Base-by-base conservation (phyloP, 1,284 basidiomycete genomes). In the Baeospora myosura region DNA sequence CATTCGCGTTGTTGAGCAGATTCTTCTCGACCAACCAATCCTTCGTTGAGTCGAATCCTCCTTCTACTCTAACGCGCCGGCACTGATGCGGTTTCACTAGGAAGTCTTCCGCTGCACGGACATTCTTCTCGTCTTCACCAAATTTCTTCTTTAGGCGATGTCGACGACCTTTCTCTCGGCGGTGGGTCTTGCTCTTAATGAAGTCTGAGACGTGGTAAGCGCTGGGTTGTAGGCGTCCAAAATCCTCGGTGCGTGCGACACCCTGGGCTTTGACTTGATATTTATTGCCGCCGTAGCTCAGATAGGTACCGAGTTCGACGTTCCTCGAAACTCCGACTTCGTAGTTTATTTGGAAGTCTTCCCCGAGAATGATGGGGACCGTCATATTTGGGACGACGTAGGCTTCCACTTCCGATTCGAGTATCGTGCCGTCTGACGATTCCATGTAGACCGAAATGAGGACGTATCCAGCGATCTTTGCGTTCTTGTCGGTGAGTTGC, bases 351-450 rank as follows among this genome's bases (percentile, higher is more conserved):
- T 57, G 57, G 47, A 54, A 59, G 33, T 59, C 58, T 26, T 59
- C 53, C 11, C 58, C 58, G 2, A 60, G 35, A 0, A 60, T 44
- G 0, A 60, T 20, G 0, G 54, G 54, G 0, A 54, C 49, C 0
- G 44, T 42, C 58, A 60, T 60, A 5, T 47, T 47, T 0, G 45
- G 38, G 0, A 60, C 57, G 0, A 60, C 54, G 40, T 61, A 61
- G 1, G 53, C 56, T 43, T 61, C 59, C 0, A 44, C 44, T 7
- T 49, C 46, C 10, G 55, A 41, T 5, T 39, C 25, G 1, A 61
- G 16, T 1, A 38, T 17, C 8, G 4, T 7, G 2, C 51, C 53
- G 2, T 45, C 42, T 2, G 17, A 8, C 1, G 40, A 30, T 0
- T 5, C 2, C 7, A 40, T 23, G 31, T 18, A 47, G 22, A 51